Evolutionary conservation across 2,329 filamentous ascomycete genomes (phyloP), one percentile per base, ranked within the genome.

Genomic region (Microsporum ferrugineum): DNA sequence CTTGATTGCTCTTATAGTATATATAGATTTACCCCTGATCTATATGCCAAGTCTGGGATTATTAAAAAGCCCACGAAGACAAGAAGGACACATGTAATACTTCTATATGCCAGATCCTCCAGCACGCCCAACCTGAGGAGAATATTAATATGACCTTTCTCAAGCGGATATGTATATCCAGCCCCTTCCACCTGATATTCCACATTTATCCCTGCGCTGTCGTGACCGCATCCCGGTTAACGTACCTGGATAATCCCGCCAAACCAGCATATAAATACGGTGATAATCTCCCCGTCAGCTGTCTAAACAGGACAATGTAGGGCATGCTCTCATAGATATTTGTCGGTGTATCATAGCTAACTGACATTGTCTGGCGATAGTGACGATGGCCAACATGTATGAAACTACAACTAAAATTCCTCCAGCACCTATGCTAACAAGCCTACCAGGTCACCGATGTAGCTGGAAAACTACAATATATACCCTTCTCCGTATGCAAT

Each of bases 401-500:
- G 76, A 66, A 39, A 23, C 57, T 39, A 10, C 39, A n/a, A 33
- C 34, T 31, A 34, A 23, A 23, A 39, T 38, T 47, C 57, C 39
- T n/a, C 12, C 17, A 29, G 12, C 36, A 59, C 1, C 7, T 5
- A 55, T 31, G 56, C 23, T 59, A 39, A 56, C 36, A 34, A 57
- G 17, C 34, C 57, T 43, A 45, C 39, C 59, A 65, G 64, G 49
- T 63, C 29, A 60, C 61, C 39, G 85, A 95, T 72, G 80, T 82
- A 39, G 80, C 86, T 65, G 87, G 94, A 70, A 87, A 95, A 73
- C 84, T 96, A 61, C 83, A 95, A 81, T 97, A 94, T 81, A 86
- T 94, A 51, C 90, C 92, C 43, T 97, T 97, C 75, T 89, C 89
- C 29, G 80, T 82, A 38, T 97, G 94, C 82, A 88, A 91, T 75